Conservation (phyloP, 2,329 filamentous ascomycete species). For the Fusarium udum region DNA sequence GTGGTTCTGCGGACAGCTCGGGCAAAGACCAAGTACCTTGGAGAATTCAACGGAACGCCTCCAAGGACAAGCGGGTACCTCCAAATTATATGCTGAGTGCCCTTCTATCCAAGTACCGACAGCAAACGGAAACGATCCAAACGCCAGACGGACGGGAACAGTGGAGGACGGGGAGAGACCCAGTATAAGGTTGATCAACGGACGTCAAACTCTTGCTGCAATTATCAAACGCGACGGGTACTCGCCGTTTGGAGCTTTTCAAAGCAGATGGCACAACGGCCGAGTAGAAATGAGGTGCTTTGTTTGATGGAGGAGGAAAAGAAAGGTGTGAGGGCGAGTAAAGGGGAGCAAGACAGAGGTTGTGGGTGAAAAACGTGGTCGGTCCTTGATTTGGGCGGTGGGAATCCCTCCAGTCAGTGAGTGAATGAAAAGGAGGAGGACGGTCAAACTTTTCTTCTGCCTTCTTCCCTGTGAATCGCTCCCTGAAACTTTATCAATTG, state of each 20-base stretch:
- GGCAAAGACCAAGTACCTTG: constrained; percentile 21
- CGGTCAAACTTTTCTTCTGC: constrained; percentile 25
- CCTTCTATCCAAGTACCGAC: constrained; percentile 19
- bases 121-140: constrained; percentile 29
- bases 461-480: constrained; percentile 11
- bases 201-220: neutral
- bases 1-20: neutral
- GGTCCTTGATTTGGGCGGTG: constrained; percentile 34
- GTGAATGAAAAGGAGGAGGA: constrained; percentile 18
- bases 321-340: constrained; percentile 23
- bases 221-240: neutral
- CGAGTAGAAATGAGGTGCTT: constrained; percentile 20
- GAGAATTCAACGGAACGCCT: constrained; percentile 18
- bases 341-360: constrained; percentile 33
- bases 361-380: constrained; percentile 38
- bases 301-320: constrained; percentile 8
- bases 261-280: constrained; percentile 7
- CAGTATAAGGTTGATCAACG: constrained; percentile 14
- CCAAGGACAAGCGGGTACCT: constrained; percentile 23
- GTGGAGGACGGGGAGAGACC: constrained; percentile 28
- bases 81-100: constrained; percentile 28
- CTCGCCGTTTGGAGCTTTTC: neutral
- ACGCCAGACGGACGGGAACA: constrained; percentile 27
- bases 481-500: constrained; percentile 5
- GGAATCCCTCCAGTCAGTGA: constrained; percentile 11